phyloP scores from a whole-genome alignment of 177 flowering plant genomes.

The Vitis hybrid region DNA sequence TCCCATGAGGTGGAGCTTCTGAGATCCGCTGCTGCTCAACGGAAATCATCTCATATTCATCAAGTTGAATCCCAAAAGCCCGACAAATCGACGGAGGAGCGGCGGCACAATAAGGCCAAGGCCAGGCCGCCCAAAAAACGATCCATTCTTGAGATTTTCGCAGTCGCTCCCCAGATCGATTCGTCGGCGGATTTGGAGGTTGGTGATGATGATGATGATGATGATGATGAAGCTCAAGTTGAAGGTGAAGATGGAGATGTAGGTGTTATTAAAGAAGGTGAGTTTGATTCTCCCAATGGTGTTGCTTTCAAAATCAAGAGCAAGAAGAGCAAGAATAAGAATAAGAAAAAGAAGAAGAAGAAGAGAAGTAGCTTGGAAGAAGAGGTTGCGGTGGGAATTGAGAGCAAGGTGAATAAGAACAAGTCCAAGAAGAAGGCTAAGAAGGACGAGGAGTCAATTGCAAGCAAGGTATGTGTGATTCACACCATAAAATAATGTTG shows the following conservation, averaged over 20 bases:
- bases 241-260: slow-evolving; percentile 5
- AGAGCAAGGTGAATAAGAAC: slow-evolving; percentile 17
- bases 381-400: background rate
- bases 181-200: background rate
- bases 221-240: background rate
- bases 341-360: slow-evolving; percentile 12
- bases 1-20: slow-evolving; percentile 33
- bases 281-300: background rate
- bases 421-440: slow-evolving; percentile 13
- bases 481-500: slow-evolving; percentile 9
- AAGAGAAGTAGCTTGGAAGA: slow-evolving; percentile 15
- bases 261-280: slow-evolving; percentile 1
- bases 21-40: slow-evolving; percentile 6
- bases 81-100: slow-evolving; percentile 12
- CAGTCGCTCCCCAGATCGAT: slow-evolving; percentile 50
- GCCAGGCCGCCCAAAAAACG: slow-evolving; percentile 42
- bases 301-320: slow-evolving; percentile 1
- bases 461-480: slow-evolving; percentile 36
- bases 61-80: background rate
- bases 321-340: slow-evolving; percentile 12
- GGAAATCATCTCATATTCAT: no score
- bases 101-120: slow-evolving; percentile 27
- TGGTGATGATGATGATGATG: slow-evolving; percentile 20
- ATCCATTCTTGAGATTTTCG: slow-evolving; percentile 64
- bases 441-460: slow-evolving; percentile 9